Evolutionary conservation across 1,284 basidiomycete genomes (phyloP), one percentile per base, ranked within the genome.

Genomic region (Acaromyces ingoldii): DNA sequence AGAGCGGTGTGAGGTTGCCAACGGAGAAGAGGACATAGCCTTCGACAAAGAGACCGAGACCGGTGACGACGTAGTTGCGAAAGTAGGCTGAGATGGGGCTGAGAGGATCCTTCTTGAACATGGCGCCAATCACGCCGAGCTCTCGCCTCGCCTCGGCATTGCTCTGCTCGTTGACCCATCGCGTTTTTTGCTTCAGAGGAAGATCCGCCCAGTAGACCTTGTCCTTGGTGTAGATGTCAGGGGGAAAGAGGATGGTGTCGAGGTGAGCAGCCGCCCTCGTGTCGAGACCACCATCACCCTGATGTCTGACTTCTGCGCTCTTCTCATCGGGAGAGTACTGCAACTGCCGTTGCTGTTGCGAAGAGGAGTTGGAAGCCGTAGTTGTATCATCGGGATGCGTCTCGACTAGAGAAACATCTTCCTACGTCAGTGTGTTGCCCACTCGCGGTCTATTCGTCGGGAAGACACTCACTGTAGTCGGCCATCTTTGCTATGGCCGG

Each of bases 31-130:
- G 74, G 28, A 78, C 79, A 62, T 65, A 78, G 6, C 76, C 76
- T 65, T 81, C 79, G 34, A 80, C 80, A 64, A 81, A 81, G 46
- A 81, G 77, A 56, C 80, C 80, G 67, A 81, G 77, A 59, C 81
- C 80, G 42, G 77, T 79, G 46, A 80, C 65, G 42, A 81, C 79
- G 59, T 81, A 81, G 65, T 77, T 76, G 49, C 52, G 49, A 55
- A 71, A 80, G 76, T 82, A 82, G 33, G 75, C 73, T 9, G 57
- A 53, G 29, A 81, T 37, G 9, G 80, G 80, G 26, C 74, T 76
- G 6, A 75, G 49, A 1, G 77, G 77, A 61, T 81, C 80, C 49
- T 65, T 64, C 71, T 81, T 81, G 75, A 80, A 78, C 79, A 81
- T 80, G 26, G 58, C 26, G 47, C 79, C 76, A 39, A 81, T 65